Base-by-base conservation (phyloP, 1,139 yeast species). In the Blastobotrys persicus region DNA sequence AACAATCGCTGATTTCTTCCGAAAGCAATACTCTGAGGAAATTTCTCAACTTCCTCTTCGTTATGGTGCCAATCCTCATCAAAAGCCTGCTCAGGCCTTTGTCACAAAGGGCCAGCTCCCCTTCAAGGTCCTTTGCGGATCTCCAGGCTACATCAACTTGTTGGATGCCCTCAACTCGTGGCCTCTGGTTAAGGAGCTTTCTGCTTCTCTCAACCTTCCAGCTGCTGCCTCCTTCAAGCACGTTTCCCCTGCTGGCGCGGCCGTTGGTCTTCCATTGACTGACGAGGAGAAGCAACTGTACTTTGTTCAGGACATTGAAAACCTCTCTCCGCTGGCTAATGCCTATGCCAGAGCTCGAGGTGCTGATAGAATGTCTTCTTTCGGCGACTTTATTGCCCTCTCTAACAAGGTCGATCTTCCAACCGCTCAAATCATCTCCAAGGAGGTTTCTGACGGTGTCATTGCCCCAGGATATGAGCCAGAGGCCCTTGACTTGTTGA, bases 311-410 rank as follows among this genome's bases (percentile, higher is more conserved):
- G 97, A 88, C 69, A 88, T 92, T 65, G 96, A 88, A 73, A 87
- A 89, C 77, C 77, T 92, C 68, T 88, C 97, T 31, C 98, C 98
- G 53, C 78, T 92, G 67, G 98, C 98, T 56, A 87, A 87, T 66
- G 98, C 98, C 53, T 92, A 92, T 66, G 98, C 98, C 41, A 86
- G 98, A 74, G 98, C 98, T 49, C 86, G 98, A 74, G 98, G 98
- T 70, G 98, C 98, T 59, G 98, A 92, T 75, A 85, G 98, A 79
- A 92, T 92, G 98, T 89, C 98, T 12, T 88, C 96, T 13, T 92
- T 92, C 67, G 98, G 98, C 68, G 98, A 92, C 74, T 92, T 91
- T 79, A 92, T 92, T 66, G 98, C 98, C 49, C 78, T 92, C 58
- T 88, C 97, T 54, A 91, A 91, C 77, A 88, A 87, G 72, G 98